A percentile compares a stretch with the other conserved stretches of the same genome.
phyloP scores from a whole-genome alignment of 2,329 filamentous ascomycete species.

The Aspergillus brasiliensis region DNA sequence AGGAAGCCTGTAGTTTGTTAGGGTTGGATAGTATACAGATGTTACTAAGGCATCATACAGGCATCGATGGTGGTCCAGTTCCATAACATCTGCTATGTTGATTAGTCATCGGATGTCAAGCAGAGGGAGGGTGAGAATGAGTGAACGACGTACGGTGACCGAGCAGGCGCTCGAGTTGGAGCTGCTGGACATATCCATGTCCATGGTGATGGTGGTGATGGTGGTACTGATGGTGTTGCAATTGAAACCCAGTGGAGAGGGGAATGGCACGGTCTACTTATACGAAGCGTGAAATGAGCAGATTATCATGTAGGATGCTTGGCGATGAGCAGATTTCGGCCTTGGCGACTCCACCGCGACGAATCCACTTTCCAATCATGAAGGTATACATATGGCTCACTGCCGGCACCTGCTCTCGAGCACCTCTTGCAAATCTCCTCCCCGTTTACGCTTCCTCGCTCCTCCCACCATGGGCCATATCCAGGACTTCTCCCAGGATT shows the following conservation, averaged over 20 bases:
- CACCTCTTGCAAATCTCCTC: neutral
- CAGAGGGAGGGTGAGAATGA: neutral
- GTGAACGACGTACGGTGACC: constrained; percentile 24
- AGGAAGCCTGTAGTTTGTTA: constrained; percentile 9
- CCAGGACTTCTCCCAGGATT: constrained; percentile 45
- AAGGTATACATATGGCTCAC: neutral
- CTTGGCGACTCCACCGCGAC: constrained; percentile 4
- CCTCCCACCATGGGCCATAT: constrained; percentile 42
- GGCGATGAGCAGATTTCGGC: constrained; percentile 10
- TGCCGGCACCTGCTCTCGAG: neutral
- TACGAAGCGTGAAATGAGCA: too few relatives aligned
- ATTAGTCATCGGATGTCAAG: neutral
- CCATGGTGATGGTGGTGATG: constrained; percentile 15
- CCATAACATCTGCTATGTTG: constrained; percentile 25
- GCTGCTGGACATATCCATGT: constrained; percentile 22
- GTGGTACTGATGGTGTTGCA: too few relatives aligned
- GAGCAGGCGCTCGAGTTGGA: constrained; percentile 20
- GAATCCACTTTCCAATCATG: neutral
- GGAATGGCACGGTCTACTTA: too few relatives aligned
- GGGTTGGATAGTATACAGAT: neutral
- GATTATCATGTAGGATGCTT: neutral
- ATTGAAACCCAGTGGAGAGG: neutral
- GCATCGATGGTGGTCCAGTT: constrained; percentile 29
- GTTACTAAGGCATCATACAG: constrained; percentile 11
- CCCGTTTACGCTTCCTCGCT: neutral